Evolutionary conservation across 805 yeast species (phyloP), one percentile per base, ranked within the genome.

Genomic region (Candida hungchunana): DNA sequence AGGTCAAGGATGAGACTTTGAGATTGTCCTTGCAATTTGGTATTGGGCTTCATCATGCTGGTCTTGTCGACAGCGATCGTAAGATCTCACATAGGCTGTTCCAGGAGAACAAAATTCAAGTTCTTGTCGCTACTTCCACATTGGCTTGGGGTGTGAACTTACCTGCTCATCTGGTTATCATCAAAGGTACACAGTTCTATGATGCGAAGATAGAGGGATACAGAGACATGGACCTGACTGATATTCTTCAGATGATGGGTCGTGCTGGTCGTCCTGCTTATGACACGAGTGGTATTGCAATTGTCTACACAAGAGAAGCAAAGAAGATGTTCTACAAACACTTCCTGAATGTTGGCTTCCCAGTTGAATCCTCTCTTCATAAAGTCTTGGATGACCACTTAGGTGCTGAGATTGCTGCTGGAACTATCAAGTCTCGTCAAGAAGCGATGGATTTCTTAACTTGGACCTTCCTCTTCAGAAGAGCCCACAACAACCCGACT

Each of bases 251-350:
- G 66, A 93, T 93, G 56, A 93, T 93, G 67, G 99, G 99, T 50
- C 83, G 99, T 66, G 98, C 98, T 14, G 99, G 99, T 61, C 79
- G 99, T 62, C 99, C 99, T 1, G 97, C 95, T 47, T 93, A 78
- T 58, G 96, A 93, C 46, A 77, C 77, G 31, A 80, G 75, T 55
- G 99, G 98, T 67, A 85, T 87, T 8, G 97, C 97, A 62, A 79
- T 88, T 26, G 69, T 94, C 20, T 80, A 90, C 56, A 93, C 98
- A 0, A 71, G 93, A 0, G 71, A 73, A 39, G 96, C 90, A 44
- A 69, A 77, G 34, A 64, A 93, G 29, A 90, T 85, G 55, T 95
- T 88, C 53, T 93, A 90, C 55, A 75, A 93, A 18, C 79, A 93
- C 1, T 69, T 89, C 23, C 71, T 93, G 18, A 80, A 95, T 2